Evolutionary conservation across 768 basidiomycete genomes (phyloP).

Genomic region (Leccinellum luteum): DNA sequence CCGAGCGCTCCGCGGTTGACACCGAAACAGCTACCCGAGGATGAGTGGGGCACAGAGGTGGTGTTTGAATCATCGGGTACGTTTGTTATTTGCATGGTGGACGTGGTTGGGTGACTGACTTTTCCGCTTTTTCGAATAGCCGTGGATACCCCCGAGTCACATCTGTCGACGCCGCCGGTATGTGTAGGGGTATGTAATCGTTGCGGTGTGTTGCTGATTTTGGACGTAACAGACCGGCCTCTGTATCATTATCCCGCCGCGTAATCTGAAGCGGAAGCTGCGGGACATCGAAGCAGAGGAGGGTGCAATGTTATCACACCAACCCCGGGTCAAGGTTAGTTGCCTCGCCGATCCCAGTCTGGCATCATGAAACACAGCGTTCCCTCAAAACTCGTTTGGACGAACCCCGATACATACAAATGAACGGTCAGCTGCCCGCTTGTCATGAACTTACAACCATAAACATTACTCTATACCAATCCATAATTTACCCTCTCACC

Average conservation of each 20-base stretch:
- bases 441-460: background rate
- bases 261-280: slow-evolving; percentile 23
- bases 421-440: background rate
- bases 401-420: background rate
- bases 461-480: slow-evolving; percentile 6
- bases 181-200: background rate
- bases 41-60: slow-evolving; percentile 15
- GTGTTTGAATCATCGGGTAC: slow-evolving; percentile 15
- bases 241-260: slow-evolving; percentile 23
- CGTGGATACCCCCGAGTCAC: background rate
- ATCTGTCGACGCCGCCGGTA: slow-evolving; percentile 18
- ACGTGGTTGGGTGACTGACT: background rate
- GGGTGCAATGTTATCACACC: background rate
- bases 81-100: background rate
- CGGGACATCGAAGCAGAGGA: slow-evolving; percentile 15
- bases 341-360: background rate
- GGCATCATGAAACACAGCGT: slow-evolving; percentile 7
- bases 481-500: background rate
- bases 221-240: slow-evolving; percentile 11
- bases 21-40: slow-evolving; percentile 26
- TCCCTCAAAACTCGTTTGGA: slow-evolving; percentile 17
- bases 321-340: slow-evolving; percentile 25
- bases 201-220: background rate
- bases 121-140: slow-evolving; percentile 1
- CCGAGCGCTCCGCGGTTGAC: slow-evolving; percentile 28